These are phyloP conservation scores for Penicillium soppii DNA, from an alignment of 495 filamentous ascomycete species.

Conservation along the genomic window DNA sequence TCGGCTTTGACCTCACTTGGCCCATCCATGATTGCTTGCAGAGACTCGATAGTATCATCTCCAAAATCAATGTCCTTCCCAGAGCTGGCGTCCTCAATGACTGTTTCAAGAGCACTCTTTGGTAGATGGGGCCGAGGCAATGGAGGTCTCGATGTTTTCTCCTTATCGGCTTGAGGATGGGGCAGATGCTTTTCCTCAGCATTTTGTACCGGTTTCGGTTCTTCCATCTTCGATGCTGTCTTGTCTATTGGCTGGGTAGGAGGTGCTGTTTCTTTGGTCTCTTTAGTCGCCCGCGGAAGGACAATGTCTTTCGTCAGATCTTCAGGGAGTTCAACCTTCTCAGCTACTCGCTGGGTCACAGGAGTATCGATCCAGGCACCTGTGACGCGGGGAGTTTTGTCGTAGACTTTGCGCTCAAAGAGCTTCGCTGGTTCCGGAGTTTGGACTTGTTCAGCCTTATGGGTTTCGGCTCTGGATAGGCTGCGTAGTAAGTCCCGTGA, in stretches of 20 bases:
- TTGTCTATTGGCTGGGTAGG: constrained; percentile 1
- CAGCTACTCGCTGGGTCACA: constrained; percentile 37
- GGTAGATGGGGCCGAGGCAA: constrained; percentile 44
- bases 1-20: constrained; percentile 34
- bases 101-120: constrained; percentile 50
- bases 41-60: constrained; percentile 62
- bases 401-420: constrained; percentile 31
- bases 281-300: constrained; percentile 10
- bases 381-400: constrained; percentile 50
- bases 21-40: constrained; percentile 52
- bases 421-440: constrained; percentile 47
- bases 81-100: constrained; percentile 52
- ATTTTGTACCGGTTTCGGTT: constrained; percentile 8
- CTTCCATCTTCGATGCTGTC: background rate
- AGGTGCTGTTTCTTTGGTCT: background rate
- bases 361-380: constrained; percentile 57
- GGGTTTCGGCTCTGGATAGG: constrained; percentile 61
- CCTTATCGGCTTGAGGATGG: constrained; percentile 10
- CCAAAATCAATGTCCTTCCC: constrained; percentile 49
- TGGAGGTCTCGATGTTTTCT: constrained; percentile 20
- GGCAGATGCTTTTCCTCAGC: background rate
- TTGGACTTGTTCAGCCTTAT: constrained; percentile 23
- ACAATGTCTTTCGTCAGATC: constrained; percentile 32
- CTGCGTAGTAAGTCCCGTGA: constrained; percentile 65
- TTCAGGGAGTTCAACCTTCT: constrained; percentile 20